Conservation (phyloP, 768 basidiomycete genomes). For the Boletus bicolor region DNA sequence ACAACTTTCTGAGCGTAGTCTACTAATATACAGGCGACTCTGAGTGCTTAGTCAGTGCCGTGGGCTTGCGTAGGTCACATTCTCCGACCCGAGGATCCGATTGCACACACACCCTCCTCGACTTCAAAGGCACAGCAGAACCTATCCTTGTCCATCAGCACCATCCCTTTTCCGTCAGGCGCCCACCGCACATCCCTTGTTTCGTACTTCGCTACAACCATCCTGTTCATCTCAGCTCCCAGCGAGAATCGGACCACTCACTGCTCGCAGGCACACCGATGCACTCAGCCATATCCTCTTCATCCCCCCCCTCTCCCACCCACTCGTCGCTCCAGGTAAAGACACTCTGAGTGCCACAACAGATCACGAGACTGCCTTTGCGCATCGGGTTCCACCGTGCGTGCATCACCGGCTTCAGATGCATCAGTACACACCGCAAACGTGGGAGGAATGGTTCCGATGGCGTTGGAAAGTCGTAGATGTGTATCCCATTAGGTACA, state of each 20-base stretch:
- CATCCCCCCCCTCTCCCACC: constrained; percentile 55
- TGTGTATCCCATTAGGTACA: constrained; percentile 58
- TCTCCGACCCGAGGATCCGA: neutral
- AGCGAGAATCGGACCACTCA: constrained; percentile 15
- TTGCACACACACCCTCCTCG: constrained; percentile 33
- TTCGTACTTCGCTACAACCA: constrained; percentile 60
- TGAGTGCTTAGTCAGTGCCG: constrained; percentile 20
- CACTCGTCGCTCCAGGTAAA: constrained; percentile 86
- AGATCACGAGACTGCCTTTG: constrained; percentile 64
- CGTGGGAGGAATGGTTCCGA: constrained; percentile 56
- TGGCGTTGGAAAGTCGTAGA: constrained; percentile 69
- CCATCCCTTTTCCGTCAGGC: constrained; percentile 80
- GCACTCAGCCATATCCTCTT: constrained; percentile 83
- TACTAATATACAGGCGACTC: neutral
- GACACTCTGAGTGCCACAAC: constrained; percentile 63
- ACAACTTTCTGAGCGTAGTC: neutral
- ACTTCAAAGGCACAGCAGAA: constrained; percentile 90
- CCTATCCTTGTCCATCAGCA: constrained; percentile 69
- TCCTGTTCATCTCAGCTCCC: neutral
- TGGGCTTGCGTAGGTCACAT: neutral
- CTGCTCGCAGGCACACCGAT: constrained; percentile 87
- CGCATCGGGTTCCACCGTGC: constrained; percentile 85
- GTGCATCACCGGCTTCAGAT: constrained; percentile 57
- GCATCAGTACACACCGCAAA: constrained; percentile 64
- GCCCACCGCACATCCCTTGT: constrained; percentile 73